phyloP scores from a whole-genome alignment of 2,329 filamentous ascomycete genomes.

The Fusarium clavum region DNA sequence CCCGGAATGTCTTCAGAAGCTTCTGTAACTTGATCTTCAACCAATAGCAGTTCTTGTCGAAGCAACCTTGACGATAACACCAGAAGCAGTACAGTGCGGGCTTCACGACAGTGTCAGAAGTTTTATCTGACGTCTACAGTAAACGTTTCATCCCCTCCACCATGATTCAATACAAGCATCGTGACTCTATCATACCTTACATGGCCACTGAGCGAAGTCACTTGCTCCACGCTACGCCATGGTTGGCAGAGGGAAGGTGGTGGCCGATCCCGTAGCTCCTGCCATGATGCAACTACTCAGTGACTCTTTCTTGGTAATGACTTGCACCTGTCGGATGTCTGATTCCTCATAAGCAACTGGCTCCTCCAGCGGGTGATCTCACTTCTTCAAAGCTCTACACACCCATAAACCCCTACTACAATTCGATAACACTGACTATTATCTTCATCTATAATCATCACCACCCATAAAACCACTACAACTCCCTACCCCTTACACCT shows the following conservation, averaged over 20 bases:
- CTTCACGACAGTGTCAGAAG: slow-evolving; percentile 23
- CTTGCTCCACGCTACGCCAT: slow-evolving; percentile 26
- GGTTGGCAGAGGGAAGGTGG: slow-evolving; percentile 22
- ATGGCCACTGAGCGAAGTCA: slow-evolving; percentile 22
- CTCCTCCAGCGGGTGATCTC: slow-evolving; percentile 17
- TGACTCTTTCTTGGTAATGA: slow-evolving; percentile 16
- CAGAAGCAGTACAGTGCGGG: slow-evolving; percentile 37
- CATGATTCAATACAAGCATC: slow-evolving; percentile 6
- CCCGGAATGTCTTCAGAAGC: slow-evolving; percentile 4
- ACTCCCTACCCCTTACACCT: slow-evolving; percentile 36
- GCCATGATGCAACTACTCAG: slow-evolving; percentile 30
- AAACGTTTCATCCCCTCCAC: slow-evolving; percentile 37
- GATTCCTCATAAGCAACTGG: slow-evolving; percentile 31
- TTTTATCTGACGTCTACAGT: slow-evolving; percentile 22
- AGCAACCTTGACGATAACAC: slow-evolving; percentile 17
- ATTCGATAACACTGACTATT: not conserved
- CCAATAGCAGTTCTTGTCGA: slow-evolving; percentile 4
- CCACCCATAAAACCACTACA: slow-evolving; percentile 10
- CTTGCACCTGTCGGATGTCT: not conserved
- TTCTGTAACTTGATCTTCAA: not conserved
- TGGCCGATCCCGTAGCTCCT: slow-evolving; percentile 11
- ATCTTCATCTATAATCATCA: slow-evolving; percentile 8
- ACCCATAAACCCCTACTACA: not conserved
- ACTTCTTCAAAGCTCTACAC: slow-evolving; percentile 3
- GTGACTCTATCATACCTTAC: slow-evolving; percentile 26